A percentile compares a stretch with the other conserved stretches of the same genome.
These are phyloP conservation scores for Fusarium euwallaceae DNA, from an alignment of 2,329 filamentous ascomycete genomes.

Conservation along the genomic window DNA sequence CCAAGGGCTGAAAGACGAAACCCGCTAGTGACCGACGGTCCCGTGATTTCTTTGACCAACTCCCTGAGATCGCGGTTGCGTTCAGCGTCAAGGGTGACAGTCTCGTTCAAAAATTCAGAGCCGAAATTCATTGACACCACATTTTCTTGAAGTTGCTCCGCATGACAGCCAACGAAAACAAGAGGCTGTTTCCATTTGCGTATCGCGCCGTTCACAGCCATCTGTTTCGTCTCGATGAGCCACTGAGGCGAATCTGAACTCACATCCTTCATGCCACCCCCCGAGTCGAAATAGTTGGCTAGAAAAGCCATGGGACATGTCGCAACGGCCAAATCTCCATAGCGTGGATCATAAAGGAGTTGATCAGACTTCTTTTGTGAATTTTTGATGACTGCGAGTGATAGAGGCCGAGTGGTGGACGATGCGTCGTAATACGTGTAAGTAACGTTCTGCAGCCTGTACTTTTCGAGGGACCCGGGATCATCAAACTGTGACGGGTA, in stretches of 20 bases:
- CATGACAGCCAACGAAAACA: not conserved
- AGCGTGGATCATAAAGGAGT: not conserved
- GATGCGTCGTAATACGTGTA: not conserved
- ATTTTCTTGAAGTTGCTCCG: not conserved
- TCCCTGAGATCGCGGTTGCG: not conserved
- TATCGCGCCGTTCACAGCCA: not conserved
- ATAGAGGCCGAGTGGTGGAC: not conserved
- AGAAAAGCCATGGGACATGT: not conserved
- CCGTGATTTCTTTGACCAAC: not conserved
- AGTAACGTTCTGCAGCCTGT: not conserved
- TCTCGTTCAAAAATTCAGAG: not conserved
- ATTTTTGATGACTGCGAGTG: not conserved
- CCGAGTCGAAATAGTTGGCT: not conserved
- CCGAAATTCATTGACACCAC: not conserved
- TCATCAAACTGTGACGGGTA: not conserved
- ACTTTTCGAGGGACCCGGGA: not conserved
- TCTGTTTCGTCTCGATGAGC: not conserved
- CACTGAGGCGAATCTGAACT: not conserved
- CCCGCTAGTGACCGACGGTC: not conserved
- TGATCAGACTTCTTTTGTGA: not conserved
- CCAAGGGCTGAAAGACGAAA: not conserved
- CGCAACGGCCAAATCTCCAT: not conserved
- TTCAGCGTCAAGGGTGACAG: not conserved
- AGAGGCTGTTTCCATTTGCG: not conserved
- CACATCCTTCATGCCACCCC: not conserved